phyloP scores from a whole-genome alignment of 2,329 filamentous ascomycete genomes.

The Pyrenophora graminea region DNA sequence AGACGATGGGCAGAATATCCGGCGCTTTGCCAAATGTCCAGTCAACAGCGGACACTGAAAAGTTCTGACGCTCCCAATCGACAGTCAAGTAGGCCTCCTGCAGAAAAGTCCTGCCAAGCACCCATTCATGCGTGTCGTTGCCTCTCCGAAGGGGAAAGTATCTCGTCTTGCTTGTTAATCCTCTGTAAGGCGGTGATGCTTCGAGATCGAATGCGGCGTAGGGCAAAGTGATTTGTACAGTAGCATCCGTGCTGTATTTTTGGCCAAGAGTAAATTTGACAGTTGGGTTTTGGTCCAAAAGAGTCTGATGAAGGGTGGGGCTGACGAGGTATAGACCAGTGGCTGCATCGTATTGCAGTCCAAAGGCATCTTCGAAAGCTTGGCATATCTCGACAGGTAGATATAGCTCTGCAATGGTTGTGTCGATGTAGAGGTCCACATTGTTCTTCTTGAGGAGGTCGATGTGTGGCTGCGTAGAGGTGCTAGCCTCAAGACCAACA shows the following conservation, averaged over 20 bases:
- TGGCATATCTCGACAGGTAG: slow-evolving; percentile 61
- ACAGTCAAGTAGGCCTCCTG: slow-evolving; percentile 65
- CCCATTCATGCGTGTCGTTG: slow-evolving; percentile 58
- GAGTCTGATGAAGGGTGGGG: slow-evolving; percentile 58
- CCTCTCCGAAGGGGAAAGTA: slow-evolving; percentile 71
- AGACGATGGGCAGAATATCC: slow-evolving; percentile 41
- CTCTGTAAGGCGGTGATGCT: slow-evolving; percentile 55
- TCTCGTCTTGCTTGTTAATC: slow-evolving; percentile 61
- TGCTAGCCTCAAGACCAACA: slow-evolving; percentile 45
- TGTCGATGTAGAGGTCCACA: slow-evolving; percentile 54
- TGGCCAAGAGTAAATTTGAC: slow-evolving; percentile 52
- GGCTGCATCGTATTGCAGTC: slow-evolving; percentile 66
- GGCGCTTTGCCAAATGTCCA: slow-evolving; percentile 36
- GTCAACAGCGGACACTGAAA: slow-evolving; percentile 51
- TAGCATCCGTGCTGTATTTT: slow-evolving; percentile 37
- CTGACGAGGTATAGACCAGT: slow-evolving; percentile 68
- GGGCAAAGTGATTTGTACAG: slow-evolving; percentile 52
- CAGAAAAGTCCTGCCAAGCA: slow-evolving; percentile 70
- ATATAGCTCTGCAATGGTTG: slow-evolving; percentile 56
- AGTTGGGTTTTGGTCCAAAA: slow-evolving; percentile 51
- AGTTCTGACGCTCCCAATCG: slow-evolving; percentile 54
- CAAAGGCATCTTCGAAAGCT: slow-evolving; percentile 66
- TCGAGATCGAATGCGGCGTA: slow-evolving; percentile 57
- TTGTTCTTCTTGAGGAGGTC: slow-evolving; percentile 42
- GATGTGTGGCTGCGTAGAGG: slow-evolving; percentile 38